phyloP scores from a whole-genome alignment of 2,329 filamentous ascomycete genomes.

The Claviceps pusilla region DNA sequence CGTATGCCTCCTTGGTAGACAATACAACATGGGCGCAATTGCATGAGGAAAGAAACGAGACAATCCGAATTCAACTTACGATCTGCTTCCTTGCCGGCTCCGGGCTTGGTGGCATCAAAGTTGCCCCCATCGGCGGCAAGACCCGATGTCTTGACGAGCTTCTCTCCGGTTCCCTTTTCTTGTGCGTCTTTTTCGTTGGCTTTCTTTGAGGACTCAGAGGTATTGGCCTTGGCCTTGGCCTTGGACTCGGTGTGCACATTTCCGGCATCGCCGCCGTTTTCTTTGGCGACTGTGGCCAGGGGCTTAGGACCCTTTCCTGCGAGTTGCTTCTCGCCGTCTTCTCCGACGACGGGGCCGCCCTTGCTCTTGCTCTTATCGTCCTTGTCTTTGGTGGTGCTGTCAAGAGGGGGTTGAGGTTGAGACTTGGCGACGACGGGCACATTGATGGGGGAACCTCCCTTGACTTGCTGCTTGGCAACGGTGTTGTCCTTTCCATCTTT shows the following conservation, averaged over 20 bases:
- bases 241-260: background rate
- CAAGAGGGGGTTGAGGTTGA: constrained; percentile 4
- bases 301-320: constrained; percentile 15
- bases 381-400: background rate
- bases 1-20: no score
- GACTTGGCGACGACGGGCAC: background rate
- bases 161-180: constrained; percentile 35
- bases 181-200: constrained; percentile 9
- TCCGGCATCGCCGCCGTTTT: constrained; percentile 20
- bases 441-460: background rate
- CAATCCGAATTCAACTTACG: constrained; percentile 30
- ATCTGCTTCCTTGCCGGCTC: constrained; percentile 52
- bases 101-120: constrained; percentile 48
- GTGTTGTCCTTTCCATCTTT: background rate
- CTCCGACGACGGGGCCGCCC: constrained; percentile 18
- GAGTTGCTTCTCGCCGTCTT: constrained; percentile 18
- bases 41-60: background rate
- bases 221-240: background rate
- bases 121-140: constrained; percentile 50
- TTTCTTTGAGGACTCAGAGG: background rate
- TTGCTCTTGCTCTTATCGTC: constrained; percentile 11
- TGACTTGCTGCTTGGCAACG: background rate
- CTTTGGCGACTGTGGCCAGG: constrained; percentile 21
- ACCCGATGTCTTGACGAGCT: constrained; percentile 43
- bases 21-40: background rate